These are phyloP conservation scores for Schoenoplectus triqueter DNA, from an alignment of 202 grass and related monocot species.

Conservation along the genomic window DNA sequence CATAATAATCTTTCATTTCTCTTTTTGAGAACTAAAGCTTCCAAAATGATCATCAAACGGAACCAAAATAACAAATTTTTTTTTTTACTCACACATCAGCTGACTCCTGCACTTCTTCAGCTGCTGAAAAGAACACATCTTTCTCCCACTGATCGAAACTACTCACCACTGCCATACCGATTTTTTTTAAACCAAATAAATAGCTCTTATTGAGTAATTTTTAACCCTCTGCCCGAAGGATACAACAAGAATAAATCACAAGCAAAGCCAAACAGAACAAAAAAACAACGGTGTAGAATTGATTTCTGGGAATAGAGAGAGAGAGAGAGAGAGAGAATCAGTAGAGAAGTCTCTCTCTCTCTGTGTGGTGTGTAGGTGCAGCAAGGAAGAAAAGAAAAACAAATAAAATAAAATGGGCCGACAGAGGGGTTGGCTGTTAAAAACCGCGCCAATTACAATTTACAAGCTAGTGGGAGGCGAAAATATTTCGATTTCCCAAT, in stretches of 20 bases:
- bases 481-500: background rate
- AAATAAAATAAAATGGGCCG: slow-evolving; percentile 7
- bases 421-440: slow-evolving; percentile 19
- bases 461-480: background rate
- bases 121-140: slow-evolving; percentile 79
- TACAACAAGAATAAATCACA: slow-evolving; percentile 32
- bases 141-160: slow-evolving; percentile 91
- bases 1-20: background rate
- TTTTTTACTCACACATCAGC: slow-evolving; percentile 73
- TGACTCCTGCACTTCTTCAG: slow-evolving; percentile 91
- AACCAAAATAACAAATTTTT: slow-evolving; percentile 6
- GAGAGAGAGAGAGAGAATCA: background rate
- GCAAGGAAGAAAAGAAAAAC: background rate
- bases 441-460: background rate
- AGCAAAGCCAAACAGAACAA: slow-evolving; percentile 33
- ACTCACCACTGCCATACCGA: slow-evolving; percentile 55
- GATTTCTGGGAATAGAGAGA: background rate
- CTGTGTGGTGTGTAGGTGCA: background rate
- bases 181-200: background rate
- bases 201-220: background rate
- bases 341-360: background rate
- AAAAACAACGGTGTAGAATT: slow-evolving; percentile 10
- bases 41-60: slow-evolving; percentile 11
- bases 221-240: background rate
- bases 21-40: background rate